A percentile compares a stretch with the other conserved stretches of the same genome.
Evolutionary conservation across 148 eudicot species (phyloP).

Genomic region (Chenopodium berlandieri): DNA sequence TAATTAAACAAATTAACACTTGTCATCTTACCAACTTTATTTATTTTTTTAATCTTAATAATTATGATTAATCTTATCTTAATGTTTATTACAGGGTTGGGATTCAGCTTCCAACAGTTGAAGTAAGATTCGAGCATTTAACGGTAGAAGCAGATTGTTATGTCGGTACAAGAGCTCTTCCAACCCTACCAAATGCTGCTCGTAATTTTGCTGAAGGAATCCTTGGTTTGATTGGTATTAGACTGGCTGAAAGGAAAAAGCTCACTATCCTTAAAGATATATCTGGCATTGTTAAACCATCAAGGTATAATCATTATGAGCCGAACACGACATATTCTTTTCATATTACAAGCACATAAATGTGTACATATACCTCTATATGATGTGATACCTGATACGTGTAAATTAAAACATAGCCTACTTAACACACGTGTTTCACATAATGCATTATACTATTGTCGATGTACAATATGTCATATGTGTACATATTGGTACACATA

Average conservation of each 20-base stretch:
- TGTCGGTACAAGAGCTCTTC: conserved; percentile 86
- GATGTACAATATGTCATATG: no score
- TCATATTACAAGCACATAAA: background rate
- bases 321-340: background rate
- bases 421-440: no score
- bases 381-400: no score
- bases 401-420: no score
- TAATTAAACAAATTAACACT: background rate
- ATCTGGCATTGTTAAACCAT: conserved; percentile 79
- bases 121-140: conserved; percentile 67
- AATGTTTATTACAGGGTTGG: conserved; percentile 62
- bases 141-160: conserved; percentile 78
- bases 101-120: conserved; percentile 76
- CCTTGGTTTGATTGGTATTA: conserved; percentile 53
- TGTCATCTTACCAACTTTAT: background rate
- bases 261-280: conserved; percentile 80
- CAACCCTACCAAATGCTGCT: conserved; percentile 62
- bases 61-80: background rate
- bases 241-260: conserved; percentile 53
- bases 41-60: background rate
- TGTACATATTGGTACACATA: no score
- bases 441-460: no score
- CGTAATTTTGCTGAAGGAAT: conserved; percentile 56
- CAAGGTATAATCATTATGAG: conserved; percentile 44
- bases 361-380: background rate